Base-by-base conservation (phyloP, 2,329 filamentous ascomycete genomes). In the Elsinoe arachidis region DNA sequence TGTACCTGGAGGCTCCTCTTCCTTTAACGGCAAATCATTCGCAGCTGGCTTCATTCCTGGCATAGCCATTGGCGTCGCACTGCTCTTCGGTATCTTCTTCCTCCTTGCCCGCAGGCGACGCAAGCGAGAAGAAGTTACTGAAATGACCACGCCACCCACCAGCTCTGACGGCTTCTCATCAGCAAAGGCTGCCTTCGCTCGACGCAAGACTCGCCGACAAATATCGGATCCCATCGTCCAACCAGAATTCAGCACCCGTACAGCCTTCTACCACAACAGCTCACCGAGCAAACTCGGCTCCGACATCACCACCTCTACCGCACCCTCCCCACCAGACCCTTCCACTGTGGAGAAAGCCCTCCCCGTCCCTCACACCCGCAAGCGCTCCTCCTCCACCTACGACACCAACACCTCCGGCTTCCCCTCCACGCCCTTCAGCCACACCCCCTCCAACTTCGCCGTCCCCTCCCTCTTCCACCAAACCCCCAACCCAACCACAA, bases 41-140 rank as follows among this genome's bases (percentile, higher is more conserved):
- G 67, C 66, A 7, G 68, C 66, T 5, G 69, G 68, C 37, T 67
- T 71, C 52, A 46, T 70, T 7, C 68, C 68, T 15, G 69, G 68
- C 12, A 65, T 71, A 14, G 35, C 64, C 5, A 30, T 70, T 19
- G 68, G 68, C 14, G 63, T 63, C 12, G 47, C 68, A 11, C 37
- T 66, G 1, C 58, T 63, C 15, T 63, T 63, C 34, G 55, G 62
- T 26, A 37, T 68, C 5, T 53, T 70, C 7, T 66, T 68, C 57
- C 65, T 60, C 35, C 55, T 64, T 12, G 41, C 52, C 14, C 47
- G 56, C 15, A 19, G 49, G 14, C 56, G 56, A 14, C 15, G 53
- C 54, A 39, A 38, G 33, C 26, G 34, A 26, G 49, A 53, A n/a
- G 35, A 53, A 39, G 49, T 39, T 6, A 53, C 34, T 5, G 49